A percentile compares a stretch with the other conserved stretches of the same genome.
These are phyloP conservation scores for Cinchona pubescens DNA, from an alignment of 257 asterid species.

Conservation along the genomic window DNA sequence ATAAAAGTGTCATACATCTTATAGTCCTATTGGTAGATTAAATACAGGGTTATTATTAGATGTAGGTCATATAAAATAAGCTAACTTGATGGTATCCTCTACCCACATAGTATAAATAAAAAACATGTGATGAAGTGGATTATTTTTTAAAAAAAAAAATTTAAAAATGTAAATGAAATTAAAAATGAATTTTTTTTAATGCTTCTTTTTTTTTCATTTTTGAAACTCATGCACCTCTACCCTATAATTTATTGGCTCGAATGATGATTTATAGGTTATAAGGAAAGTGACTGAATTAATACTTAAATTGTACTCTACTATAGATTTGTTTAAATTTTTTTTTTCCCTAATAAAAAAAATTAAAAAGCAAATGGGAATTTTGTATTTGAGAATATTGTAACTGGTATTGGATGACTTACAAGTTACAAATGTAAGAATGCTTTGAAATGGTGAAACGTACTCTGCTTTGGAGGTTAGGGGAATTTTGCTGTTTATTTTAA, in stretches of 20 bases:
- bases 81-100: no score
- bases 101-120: not conserved
- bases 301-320: no score
- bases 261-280: no score
- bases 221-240: no score
- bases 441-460: not conserved
- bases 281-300: no score
- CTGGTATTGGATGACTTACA: not conserved
- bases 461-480: not conserved
- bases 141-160: no score
- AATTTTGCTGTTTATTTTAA: no score
- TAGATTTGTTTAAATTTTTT: no score
- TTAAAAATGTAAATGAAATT: not conserved
- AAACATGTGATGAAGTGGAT: not conserved
- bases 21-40: constrained; percentile 5
- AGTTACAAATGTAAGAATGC: not conserved
- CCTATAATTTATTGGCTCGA: no score
- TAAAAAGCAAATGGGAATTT: not conserved
- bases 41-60: constrained; percentile 3
- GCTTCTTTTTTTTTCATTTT: no score
- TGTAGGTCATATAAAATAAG: not conserved
- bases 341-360: no score
- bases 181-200: no score
- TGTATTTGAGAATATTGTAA: not conserved
- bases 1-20: not conserved